Evolutionary conservation across 2,329 filamentous ascomycete genomes (phyloP), one percentile per base, ranked within the genome.

Genomic region (Cordyceps cateniannulata): DNA sequence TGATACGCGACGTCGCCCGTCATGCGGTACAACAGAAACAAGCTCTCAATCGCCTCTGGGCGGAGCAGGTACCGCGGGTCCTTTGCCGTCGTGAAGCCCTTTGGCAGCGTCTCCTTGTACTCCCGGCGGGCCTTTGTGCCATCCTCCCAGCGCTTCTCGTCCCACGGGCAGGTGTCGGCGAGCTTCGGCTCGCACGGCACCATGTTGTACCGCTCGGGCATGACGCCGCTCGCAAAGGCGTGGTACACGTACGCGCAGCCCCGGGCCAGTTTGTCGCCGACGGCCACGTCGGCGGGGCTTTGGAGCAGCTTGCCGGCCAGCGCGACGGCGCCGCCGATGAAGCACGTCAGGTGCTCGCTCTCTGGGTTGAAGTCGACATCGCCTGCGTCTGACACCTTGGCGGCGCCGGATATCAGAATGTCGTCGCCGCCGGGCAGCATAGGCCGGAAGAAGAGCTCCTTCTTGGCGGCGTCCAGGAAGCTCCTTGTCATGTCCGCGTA

Each of bases 41-140:
- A 84, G 22, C 86, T 89, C 75, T 93, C 89, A 60, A 92, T 89
- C 5, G 89, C 88, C 73, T 93, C 89, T n/a, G 88, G 87, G 62
- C 87, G 81, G 40, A 90, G 77, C 20, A 88, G 81, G 68, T 89
- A 90, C 61, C 79, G 78, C 38, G 76, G 73, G 63, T 86, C 81
- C 44, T 75, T 71, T 44, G 87, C 78, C 4, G 76, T 75, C 1
- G 81, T 76, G 68, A 87, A 82, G 22, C 85, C 86, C 7, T 71
- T 74, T 2, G 81, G 79, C 9, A 87, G 61, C 50, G 51, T 63
- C 45, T 22, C 64, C 61, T 63, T 58, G 60, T 57, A 60, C 42
- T 62, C 59, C 44, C 24, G 29, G 4, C 61, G 56, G 2, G 40
- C 18, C 14, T 70, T 65, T 22, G 18, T 54, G 22, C 54, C 57